Percentiles rank a stretch among this genome's conserved stretches.
phyloP scores from a whole-genome alignment of 1,139 yeast species.

The Suhomyces atakaporum region DNA sequence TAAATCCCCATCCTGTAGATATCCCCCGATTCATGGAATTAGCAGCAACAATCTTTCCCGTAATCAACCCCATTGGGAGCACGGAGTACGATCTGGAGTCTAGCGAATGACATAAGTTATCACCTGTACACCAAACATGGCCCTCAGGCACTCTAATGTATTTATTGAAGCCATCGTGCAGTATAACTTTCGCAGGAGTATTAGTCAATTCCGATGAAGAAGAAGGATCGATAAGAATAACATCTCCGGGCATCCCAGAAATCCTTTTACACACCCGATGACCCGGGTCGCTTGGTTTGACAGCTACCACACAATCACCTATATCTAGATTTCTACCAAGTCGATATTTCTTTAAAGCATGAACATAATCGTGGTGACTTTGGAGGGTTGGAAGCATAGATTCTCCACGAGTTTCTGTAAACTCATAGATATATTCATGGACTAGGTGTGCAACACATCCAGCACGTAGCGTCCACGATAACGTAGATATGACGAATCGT shows the following conservation, averaged over 20 bases:
- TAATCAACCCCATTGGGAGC: conserved; percentile 82
- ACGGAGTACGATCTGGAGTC: conserved; percentile 90
- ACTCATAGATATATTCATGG: conserved; percentile 69
- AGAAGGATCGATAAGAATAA: conserved; percentile 78
- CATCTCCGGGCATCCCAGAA: conserved; percentile 95
- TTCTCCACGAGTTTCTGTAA: conserved; percentile 86
- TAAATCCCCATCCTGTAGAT: conserved; percentile 46
- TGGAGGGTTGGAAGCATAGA: conserved; percentile 93
- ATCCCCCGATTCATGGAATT: conserved; percentile 43
- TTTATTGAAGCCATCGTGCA: conserved; percentile 53
- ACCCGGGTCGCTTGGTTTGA: conserved; percentile 86
- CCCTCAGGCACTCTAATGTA: conserved; percentile 79
- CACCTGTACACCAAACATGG: conserved; percentile 98
- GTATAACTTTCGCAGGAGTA: conserved; percentile 28
- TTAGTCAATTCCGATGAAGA: conserved; percentile 55
- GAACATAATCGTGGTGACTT: conserved; percentile 74
- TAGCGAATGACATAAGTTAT: conserved; percentile 81
- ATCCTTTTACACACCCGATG: conserved; percentile 89
- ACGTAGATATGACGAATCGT: conserved; percentile 34
- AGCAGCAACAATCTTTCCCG: conserved; percentile 84
- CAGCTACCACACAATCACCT: conserved; percentile 88
- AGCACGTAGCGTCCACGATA: conserved; percentile 55
- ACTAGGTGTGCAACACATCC: conserved; percentile 71
- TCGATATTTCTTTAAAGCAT: conserved; percentile 63
- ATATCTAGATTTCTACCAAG: conserved; percentile 62